A percentile compares a stretch with the other conserved stretches of the same genome.
phyloP scores from a whole-genome alignment of 2,329 filamentous ascomycete genomes.

The Tolypocladium capitatum region DNA sequence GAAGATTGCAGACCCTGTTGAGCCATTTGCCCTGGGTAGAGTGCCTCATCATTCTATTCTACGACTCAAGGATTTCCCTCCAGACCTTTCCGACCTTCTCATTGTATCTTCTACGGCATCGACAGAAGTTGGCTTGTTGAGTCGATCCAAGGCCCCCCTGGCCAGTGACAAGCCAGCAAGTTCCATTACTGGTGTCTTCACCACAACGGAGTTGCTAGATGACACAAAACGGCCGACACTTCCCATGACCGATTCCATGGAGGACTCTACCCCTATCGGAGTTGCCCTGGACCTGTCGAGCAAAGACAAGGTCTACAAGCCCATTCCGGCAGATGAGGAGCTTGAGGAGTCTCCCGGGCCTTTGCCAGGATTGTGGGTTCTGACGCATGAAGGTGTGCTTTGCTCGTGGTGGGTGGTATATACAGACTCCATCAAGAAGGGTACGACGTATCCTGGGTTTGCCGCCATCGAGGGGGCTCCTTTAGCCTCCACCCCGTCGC shows the following conservation, averaged over 20 bases:
- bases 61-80: conserved; percentile 67
- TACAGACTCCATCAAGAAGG: conserved; percentile 66
- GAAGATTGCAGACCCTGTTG: conserved; percentile 61
- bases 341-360: conserved; percentile 68
- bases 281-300: conserved; percentile 72
- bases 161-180: conserved; percentile 45
- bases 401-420: conserved; percentile 88
- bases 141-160: conserved; percentile 56
- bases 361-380: conserved; percentile 67
- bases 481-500: conserved; percentile 14
- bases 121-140: conserved; percentile 66
- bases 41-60: conserved; percentile 65
- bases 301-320: conserved; percentile 63
- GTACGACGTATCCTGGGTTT: conserved; percentile 61
- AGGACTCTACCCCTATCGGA: conserved; percentile 67
- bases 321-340: conserved; percentile 63
- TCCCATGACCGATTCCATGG: conserved; percentile 47
- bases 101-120: conserved; percentile 72
- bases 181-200: conserved; percentile 54
- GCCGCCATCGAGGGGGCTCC: conserved; percentile 28
- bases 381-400: conserved; percentile 82
- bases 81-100: conserved; percentile 67
- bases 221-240: conserved; percentile 65
- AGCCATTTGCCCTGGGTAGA: conserved; percentile 53
- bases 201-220: conserved; percentile 56